phyloP scores from a whole-genome alignment of 495 filamentous ascomycete genomes.

The Copromyces sp. region DNA sequence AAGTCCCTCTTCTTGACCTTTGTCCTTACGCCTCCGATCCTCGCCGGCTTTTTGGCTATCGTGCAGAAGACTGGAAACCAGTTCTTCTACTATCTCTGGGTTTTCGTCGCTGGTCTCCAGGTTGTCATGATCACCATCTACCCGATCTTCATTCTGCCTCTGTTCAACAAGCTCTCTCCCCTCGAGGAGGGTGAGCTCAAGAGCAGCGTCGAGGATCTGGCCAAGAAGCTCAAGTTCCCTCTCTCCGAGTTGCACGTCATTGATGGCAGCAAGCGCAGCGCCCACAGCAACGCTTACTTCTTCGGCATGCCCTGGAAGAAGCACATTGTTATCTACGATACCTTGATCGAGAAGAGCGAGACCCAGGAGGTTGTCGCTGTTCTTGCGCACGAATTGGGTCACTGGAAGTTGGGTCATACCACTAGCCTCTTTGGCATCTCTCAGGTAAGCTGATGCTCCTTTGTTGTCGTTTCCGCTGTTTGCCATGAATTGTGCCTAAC shows the following conservation, averaged over 20 bases:
- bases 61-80: constrained; percentile 80
- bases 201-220: constrained; percentile 76
- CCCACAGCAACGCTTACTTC: constrained; percentile 98
- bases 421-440: constrained; percentile 84
- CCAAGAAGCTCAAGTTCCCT: constrained; percentile 79
- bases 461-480: background rate
- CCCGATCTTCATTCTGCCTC: constrained; percentile 82
- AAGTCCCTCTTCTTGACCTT: constrained; percentile 79
- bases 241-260: constrained; percentile 87
- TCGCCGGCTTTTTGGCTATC: constrained; percentile 82
- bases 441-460: constrained; percentile 49
- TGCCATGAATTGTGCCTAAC: constrained; percentile 18
- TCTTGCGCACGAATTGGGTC: constrained; percentile 88
- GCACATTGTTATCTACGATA: constrained; percentile 99
- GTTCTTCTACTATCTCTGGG: constrained; percentile 97
- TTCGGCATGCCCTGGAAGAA: constrained; percentile 98
- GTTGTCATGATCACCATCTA: constrained; percentile 93
- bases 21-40: constrained; percentile 71
- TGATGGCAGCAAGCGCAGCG: constrained; percentile 92
- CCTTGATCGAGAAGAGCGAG: constrained; percentile 87
- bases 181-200: constrained; percentile 79
- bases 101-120: constrained; percentile 80
- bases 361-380: constrained; percentile 90
- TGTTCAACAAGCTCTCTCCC: constrained; percentile 98
- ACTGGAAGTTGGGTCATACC: constrained; percentile 93